phyloP scores from a whole-genome alignment of 2,329 filamentous ascomycete genomes.

The Neophaeococcomyces mojaviensis region DNA sequence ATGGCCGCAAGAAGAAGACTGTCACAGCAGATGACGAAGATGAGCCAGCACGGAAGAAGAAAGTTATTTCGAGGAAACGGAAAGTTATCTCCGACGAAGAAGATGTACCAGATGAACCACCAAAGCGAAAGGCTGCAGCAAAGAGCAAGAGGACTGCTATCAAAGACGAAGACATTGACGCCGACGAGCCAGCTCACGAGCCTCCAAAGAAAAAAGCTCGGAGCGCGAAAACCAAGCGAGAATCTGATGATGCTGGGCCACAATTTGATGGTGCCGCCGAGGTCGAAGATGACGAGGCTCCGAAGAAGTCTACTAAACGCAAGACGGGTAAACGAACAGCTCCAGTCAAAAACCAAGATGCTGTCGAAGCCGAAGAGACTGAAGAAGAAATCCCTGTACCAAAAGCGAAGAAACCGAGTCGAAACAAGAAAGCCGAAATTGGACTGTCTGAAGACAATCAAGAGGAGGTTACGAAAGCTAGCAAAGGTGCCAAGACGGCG shows the following conservation, averaged over 20 bases:
- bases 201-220: slow-evolving; percentile 28
- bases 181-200: slow-evolving; percentile 21
- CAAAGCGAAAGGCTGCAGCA: slow-evolving; percentile 14
- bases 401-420: not conserved
- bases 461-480: slow-evolving; percentile 3
- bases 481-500: not conserved
- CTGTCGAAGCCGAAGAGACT: not conserved
- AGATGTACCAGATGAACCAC: slow-evolving; percentile 9
- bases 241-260: slow-evolving; percentile 27
- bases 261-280: slow-evolving; percentile 7
- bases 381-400: not conserved
- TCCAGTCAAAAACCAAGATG: not conserved
- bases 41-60: slow-evolving; percentile 20
- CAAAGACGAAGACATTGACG: slow-evolving; percentile 25
- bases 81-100: slow-evolving; percentile 26
- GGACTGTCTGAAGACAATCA: slow-evolving; percentile 10
- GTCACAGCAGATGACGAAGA: not conserved
- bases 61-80: slow-evolving; percentile 21
- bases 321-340: not conserved
- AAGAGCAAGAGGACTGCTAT: slow-evolving; percentile 7
- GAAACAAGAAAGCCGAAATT: slow-evolving; percentile 7
- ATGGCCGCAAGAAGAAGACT: slow-evolving; percentile 12
- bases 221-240: slow-evolving; percentile 46
- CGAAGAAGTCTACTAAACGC: not conserved
- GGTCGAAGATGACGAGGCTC: not conserved